Evolutionary conservation across 192 early-diverging fungal genomes (phyloP).

Genomic region (Coemansia sp.): DNA sequence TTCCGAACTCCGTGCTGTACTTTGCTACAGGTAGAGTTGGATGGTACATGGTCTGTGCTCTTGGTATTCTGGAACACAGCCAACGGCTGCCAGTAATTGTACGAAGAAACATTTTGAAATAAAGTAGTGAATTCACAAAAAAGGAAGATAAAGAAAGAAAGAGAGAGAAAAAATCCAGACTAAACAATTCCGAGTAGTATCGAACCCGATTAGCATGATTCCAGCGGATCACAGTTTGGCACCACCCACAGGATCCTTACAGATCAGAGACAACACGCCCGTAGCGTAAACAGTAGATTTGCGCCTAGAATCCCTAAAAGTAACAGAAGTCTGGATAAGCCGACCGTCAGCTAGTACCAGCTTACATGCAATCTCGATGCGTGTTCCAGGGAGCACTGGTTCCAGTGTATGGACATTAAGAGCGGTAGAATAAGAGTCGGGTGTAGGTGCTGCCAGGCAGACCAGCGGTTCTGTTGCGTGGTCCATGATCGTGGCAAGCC

Average conservation of each 20-base stretch:
- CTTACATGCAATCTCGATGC: slow-evolving; percentile 26
- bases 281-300: slow-evolving; percentile 18
- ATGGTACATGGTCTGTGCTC: no score
- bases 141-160: no score
- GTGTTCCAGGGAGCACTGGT: slow-evolving; percentile 13
- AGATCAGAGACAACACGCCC: slow-evolving; percentile 19
- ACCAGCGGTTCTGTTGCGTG: slow-evolving; percentile 23
- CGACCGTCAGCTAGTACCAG: slow-evolving; percentile 24
- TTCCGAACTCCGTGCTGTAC: no score
- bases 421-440: slow-evolving; percentile 11
- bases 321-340: slow-evolving; percentile 23
- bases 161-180: no score
- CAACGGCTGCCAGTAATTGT: no score
- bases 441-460: not conserved
- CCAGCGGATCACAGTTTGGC: not conserved
- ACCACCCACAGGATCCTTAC: slow-evolving; percentile 9
- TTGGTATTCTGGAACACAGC: not conserved
- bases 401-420: slow-evolving; percentile 28
- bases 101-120: not conserved
- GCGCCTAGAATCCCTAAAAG: slow-evolving; percentile 25
- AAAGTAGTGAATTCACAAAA: no score
- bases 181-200: no score
- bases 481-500: slow-evolving; percentile 25
- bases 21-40: no score
- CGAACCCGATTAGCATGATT: no score